phyloP scores from a whole-genome alignment of 2,329 filamentous ascomycete genomes.

The Chrysoporthe puriensis region DNA sequence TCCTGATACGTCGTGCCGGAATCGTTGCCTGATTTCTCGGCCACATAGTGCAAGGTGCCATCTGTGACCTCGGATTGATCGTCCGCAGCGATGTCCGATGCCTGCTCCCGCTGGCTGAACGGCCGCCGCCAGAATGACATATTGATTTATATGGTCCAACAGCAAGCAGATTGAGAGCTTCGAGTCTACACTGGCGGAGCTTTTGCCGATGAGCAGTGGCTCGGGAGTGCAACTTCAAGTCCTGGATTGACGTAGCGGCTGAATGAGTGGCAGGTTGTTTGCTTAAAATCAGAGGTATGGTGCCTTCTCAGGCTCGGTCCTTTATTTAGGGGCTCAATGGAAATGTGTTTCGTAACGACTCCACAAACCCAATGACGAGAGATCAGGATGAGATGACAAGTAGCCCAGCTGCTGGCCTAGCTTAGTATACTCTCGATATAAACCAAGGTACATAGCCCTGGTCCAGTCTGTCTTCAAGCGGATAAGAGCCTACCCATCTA shows the following conservation, averaged over 20 bases:
- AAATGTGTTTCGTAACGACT: neutral
- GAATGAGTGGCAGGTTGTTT: neutral
- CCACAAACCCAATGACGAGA: slow-evolving; percentile 1
- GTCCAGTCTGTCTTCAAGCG: neutral
- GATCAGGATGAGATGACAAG: slow-evolving; percentile 1
- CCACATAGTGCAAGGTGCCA: slow-evolving; percentile 25
- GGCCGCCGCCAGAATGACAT: slow-evolving; percentile 27
- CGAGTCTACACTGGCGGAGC: neutral
- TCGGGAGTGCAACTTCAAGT: neutral
- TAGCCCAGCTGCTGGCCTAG: neutral
- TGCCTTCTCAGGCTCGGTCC: neutral
- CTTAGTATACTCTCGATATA: neutral
- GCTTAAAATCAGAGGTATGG: neutral
- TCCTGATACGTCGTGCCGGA: slow-evolving; percentile 48
- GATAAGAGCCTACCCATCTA: neutral
- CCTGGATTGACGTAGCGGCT: neutral
- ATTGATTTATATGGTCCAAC: neutral
- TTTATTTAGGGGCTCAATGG: neutral
- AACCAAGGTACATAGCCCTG: neutral
- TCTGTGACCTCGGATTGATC: slow-evolving; percentile 19
- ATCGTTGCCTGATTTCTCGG: slow-evolving; percentile 32
- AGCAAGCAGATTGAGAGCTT: neutral
- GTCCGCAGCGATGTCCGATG: slow-evolving; percentile 1
- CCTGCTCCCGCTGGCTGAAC: slow-evolving; percentile 11
- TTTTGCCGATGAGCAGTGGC: neutral